phyloP scores from a whole-genome alignment of 1,284 basidiomycete species.

The Apiotrichum montevideense region DNA sequence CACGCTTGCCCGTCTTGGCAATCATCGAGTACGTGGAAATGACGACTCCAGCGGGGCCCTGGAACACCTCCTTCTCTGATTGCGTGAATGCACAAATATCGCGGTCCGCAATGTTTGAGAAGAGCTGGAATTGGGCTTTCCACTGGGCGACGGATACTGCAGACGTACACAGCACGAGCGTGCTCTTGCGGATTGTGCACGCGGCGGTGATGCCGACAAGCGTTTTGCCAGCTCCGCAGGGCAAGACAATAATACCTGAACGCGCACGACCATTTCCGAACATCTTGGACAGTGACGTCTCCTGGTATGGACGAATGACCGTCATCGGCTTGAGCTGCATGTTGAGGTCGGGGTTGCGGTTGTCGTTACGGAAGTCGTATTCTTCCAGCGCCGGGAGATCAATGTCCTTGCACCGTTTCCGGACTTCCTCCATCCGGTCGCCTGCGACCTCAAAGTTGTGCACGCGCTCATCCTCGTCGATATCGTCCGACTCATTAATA shows the following conservation, averaged over 20 bases:
- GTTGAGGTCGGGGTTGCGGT: conserved; percentile 85
- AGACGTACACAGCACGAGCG: conserved; percentile 93
- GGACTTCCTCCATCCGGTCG: conserved; percentile 85
- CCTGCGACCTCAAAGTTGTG: conserved; percentile 93
- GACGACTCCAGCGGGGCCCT: conserved; percentile 75
- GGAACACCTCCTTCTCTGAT: conserved; percentile 95
- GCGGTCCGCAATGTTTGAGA: conserved; percentile 91
- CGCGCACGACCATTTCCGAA: conserved; percentile 96
- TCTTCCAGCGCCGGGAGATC: conserved; percentile 96
- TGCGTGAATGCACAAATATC: conserved; percentile 95
- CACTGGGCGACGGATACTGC: conserved; percentile 97
- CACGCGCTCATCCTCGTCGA: conserved; percentile 92
- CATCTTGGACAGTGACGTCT: conserved; percentile 96
- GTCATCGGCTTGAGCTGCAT: conserved; percentile 96
- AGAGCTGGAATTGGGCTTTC: conserved; percentile 93
- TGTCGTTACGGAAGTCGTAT: conserved; percentile 96
- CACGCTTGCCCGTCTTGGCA: conserved; percentile 89
- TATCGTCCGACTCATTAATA: conserved; percentile 77
- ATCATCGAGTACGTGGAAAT: conserved; percentile 99
- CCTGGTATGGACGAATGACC: conserved; percentile 92
- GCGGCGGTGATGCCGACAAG: conserved; percentile 98
- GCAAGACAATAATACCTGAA: conserved; percentile 96
- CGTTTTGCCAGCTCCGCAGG: conserved; percentile 98
- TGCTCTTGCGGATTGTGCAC: conserved; percentile 98
- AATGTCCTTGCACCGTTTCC: conserved; percentile 86